Percentiles rank a stretch among this genome's conserved stretches.
Conservation (phyloP, 2,329 filamentous ascomycete genomes). For the Epichloe brachyelytri region DNA sequence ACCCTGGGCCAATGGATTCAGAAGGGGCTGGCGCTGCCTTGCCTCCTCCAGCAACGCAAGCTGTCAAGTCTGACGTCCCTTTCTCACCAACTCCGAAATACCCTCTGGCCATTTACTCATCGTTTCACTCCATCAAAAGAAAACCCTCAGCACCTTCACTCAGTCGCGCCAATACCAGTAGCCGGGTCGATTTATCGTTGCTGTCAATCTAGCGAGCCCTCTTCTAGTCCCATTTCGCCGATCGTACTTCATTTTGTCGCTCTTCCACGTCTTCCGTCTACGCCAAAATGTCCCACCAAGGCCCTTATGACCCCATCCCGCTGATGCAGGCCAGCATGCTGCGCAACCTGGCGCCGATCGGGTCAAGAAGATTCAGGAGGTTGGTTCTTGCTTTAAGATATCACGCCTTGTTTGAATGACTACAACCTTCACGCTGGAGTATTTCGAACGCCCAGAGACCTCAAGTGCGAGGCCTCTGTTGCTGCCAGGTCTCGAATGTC, state of each 20-base stretch:
- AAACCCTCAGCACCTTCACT: not conserved
- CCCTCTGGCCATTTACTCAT: slow-evolving; percentile 9
- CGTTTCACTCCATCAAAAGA: slow-evolving; percentile 2
- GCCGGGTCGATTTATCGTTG: not conserved
- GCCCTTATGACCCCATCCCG: slow-evolving; percentile 6
- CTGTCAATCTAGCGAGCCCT: not conserved
- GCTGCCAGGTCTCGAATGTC: too few relatives aligned
- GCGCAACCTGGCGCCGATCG: slow-evolving; percentile 2
- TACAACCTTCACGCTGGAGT: not conserved
- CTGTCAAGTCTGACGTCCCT: not conserved
- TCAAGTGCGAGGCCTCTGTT: too few relatives aligned
- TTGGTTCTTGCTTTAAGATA: not conserved
- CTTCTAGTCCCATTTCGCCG: slow-evolving; percentile 10
- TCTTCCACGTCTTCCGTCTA: not conserved
- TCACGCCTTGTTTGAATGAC: not conserved
- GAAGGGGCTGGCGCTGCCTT: slow-evolving; percentile 5
- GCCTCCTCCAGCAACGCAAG: slow-evolving; percentile 5
- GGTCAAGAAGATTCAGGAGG: slow-evolving; percentile 4
- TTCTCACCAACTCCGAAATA: slow-evolving; percentile 2
- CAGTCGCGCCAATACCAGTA: not conserved
- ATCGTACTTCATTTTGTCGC: not conserved
- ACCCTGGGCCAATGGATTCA: not conserved
- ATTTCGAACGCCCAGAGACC: too few relatives aligned
- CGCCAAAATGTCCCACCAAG: slow-evolving; percentile 6
- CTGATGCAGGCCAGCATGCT: slow-evolving; percentile 3